A percentile compares a stretch with the other conserved stretches of the same genome.
Conservation (phyloP, 176 grass and related monocot species). For the Aegilops speltoides region DNA sequence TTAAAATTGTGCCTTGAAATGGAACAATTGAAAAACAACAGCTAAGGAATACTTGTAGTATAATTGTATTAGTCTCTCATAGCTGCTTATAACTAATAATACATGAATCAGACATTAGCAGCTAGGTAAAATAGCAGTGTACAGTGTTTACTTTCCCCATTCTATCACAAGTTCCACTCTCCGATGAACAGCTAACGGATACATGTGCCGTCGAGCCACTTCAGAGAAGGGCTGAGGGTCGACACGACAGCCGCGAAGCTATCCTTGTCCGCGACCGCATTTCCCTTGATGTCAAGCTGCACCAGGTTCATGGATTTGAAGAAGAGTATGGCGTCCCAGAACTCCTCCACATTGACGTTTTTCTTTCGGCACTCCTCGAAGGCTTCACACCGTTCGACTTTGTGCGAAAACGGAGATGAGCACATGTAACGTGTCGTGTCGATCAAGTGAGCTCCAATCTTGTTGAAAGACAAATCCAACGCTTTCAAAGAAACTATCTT, state of each 20-base stretch:
- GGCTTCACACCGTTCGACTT: slow-evolving; percentile 41
- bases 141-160: not conserved
- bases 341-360: slow-evolving; percentile 40
- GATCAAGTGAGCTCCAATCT: slow-evolving; percentile 64
- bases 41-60: not conserved
- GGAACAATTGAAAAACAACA: too few relatives aligned
- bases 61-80: not conserved
- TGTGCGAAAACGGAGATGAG: slow-evolving; percentile 75
- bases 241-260: slow-evolving; percentile 40
- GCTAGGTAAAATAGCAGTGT: not conserved
- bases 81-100: slow-evolving; percentile 23
- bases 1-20: too few relatives aligned
- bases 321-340: slow-evolving; percentile 68
- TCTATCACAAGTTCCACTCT: not conserved
- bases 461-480: slow-evolving; percentile 84
- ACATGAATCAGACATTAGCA: not conserved
- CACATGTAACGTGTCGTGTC: slow-evolving; percentile 79
- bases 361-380: slow-evolving; percentile 45
- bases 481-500: slow-evolving; percentile 62
- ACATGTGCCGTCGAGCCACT: slow-evolving; percentile 55
- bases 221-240: slow-evolving; percentile 53
- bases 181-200: slow-evolving; percentile 18
- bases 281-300: slow-evolving; percentile 73
- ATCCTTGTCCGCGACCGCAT: slow-evolving; percentile 48
- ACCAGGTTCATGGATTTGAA: slow-evolving; percentile 53